These are phyloP conservation scores for Fragaria ananassa DNA, from an alignment of 306 rosid genomes.

Conservation along the genomic window DNA sequence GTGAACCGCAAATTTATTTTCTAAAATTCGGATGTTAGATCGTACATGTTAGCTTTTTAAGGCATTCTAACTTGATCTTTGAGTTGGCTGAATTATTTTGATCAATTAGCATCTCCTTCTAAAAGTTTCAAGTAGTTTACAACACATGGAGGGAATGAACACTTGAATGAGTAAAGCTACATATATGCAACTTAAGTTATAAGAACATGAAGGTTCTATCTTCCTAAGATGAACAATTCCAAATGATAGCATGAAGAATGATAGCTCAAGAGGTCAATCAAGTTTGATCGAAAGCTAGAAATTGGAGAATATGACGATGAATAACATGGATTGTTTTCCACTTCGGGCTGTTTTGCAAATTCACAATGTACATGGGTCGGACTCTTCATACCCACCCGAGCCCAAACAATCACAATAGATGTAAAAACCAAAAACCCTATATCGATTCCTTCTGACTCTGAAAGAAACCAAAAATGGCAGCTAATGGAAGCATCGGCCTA, in stretches of 20 bases:
- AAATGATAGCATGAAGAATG: neutral
- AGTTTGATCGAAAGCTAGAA: neutral
- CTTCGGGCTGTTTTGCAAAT: neutral
- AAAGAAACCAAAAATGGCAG: conserved; percentile 49
- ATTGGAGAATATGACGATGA: neutral
- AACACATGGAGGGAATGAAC: neutral
- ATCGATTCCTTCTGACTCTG: neutral
- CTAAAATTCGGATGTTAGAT: neutral
- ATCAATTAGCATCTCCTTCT: neutral
- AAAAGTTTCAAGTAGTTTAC: neutral
- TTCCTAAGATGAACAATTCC: neutral
- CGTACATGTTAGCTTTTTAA: neutral
- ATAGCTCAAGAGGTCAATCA: neutral
- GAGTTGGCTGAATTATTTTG: neutral
- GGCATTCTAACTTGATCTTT: neutral
- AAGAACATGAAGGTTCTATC: neutral
- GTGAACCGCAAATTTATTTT: too few species aligned
- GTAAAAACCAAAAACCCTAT: conserved; percentile 23
- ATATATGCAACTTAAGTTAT: neutral
- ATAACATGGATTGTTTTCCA: neutral
- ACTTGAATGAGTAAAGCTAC: neutral
- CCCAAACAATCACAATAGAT: neutral
- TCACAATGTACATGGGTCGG: neutral
- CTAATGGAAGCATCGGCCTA: conserved; percentile 23
- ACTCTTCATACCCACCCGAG: neutral